A percentile compares a stretch with the other conserved stretches of the same genome.
Conservation (phyloP, 176 grass and related monocot genomes). For the Metroxylon sagu region DNA sequence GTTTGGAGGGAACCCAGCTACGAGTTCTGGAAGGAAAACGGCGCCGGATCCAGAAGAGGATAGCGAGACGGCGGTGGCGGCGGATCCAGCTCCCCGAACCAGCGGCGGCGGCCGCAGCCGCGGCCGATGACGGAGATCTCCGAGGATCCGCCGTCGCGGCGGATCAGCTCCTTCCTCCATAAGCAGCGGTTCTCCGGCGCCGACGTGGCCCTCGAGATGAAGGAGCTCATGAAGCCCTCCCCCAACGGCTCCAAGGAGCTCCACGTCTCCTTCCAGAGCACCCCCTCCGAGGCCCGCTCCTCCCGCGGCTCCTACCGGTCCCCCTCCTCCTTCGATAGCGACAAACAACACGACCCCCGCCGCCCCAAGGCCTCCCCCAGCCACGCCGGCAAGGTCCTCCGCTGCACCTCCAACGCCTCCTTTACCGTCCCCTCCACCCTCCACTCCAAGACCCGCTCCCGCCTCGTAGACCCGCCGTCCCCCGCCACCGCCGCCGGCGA, state of each 20-base stretch:
- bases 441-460: slow-evolving; percentile 55
- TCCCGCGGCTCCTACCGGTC: slow-evolving; percentile 27
- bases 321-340: slow-evolving; percentile 31
- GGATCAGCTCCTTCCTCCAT: slow-evolving; percentile 68
- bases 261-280: slow-evolving; percentile 57
- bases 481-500: neutral
- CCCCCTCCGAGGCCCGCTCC: neutral
- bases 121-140: slow-evolving; percentile 17
- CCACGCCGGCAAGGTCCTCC: slow-evolving; percentile 32
- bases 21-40: slow-evolving; percentile 12
- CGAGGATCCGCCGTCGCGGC: slow-evolving; percentile 60
- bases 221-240: slow-evolving; percentile 34
- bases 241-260: slow-evolving; percentile 40
- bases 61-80: neutral
- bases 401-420: slow-evolving; percentile 59
- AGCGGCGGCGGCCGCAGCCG: too few species aligned
- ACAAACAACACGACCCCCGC: neutral
- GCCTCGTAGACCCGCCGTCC: slow-evolving; percentile 62
- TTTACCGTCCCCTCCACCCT: slow-evolving; percentile 18
- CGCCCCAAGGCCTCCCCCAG: slow-evolving; percentile 9
- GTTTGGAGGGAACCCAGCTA: too few species aligned
- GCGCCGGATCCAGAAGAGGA: slow-evolving; percentile 35
- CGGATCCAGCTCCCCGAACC: slow-evolving; percentile 56
- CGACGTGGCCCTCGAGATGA: slow-evolving; percentile 62
- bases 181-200: slow-evolving; percentile 49